Evolutionary conservation across 208 protist genomes (phyloP).

Genomic region (Trypanosoma theileri): DNA sequence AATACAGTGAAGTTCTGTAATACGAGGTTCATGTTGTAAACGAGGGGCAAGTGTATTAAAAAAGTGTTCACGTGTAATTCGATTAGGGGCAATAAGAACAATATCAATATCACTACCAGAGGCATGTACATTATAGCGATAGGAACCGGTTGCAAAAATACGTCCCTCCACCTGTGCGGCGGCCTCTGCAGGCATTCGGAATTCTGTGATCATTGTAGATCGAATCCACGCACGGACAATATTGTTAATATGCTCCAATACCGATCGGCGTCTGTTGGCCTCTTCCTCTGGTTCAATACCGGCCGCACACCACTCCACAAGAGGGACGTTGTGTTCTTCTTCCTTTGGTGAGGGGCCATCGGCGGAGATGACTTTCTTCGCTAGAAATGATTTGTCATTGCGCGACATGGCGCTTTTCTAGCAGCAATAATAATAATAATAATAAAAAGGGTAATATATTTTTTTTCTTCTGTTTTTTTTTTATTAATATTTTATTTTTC

Average conservation of each 20-base stretch:
- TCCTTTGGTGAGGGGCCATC: constrained; percentile 80
- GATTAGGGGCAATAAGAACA: constrained; percentile 91
- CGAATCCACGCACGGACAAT: constrained; percentile 87
- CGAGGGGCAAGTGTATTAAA: constrained; percentile 89
- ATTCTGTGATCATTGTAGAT: constrained; percentile 86
- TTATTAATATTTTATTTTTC: no score
- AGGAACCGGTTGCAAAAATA: constrained; percentile 98
- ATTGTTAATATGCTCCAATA: constrained; percentile 82
- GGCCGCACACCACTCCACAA: constrained; percentile 71
- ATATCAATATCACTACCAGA: constrained; percentile 98
- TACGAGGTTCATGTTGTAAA: constrained; percentile 73
- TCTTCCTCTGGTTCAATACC: constrained; percentile 89
- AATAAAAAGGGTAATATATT: neutral
- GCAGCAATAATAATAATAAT: constrained; percentile 12
- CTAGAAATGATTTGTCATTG: constrained; percentile 64
- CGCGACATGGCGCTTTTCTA: constrained; percentile 16
- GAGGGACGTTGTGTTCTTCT: constrained; percentile 62
- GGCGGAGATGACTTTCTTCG: constrained; percentile 73
- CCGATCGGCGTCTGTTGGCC: constrained; percentile 74
- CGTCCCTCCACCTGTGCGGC: constrained; percentile 87
- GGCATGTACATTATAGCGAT: constrained; percentile 97
- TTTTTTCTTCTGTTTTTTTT: no score
- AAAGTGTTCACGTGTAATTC: constrained; percentile 93
- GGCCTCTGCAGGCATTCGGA: constrained; percentile 86
- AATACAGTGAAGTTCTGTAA: constrained; percentile 89